Evolutionary conservation across 768 basidiomycete species (phyloP).

Genomic region (Albatrellus ellisii): DNA sequence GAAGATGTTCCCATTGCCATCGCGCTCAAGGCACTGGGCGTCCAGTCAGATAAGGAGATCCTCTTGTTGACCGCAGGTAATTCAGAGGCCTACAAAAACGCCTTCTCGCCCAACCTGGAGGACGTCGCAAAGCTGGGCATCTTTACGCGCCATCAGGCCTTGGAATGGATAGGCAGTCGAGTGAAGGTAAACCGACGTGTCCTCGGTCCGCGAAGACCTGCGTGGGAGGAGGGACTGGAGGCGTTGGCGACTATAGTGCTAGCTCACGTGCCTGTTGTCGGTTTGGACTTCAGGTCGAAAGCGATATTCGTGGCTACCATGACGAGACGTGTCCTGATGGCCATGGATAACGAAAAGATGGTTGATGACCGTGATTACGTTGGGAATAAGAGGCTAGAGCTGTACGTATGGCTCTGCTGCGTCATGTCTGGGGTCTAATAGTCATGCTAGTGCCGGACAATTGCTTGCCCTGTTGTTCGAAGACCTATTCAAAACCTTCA

Average conservation of each 20-base stretch:
- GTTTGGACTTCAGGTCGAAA: slow-evolving; percentile 84
- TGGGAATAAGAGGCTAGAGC: slow-evolving; percentile 94
- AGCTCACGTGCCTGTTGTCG: slow-evolving; percentile 87
- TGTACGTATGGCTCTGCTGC: slow-evolving; percentile 40
- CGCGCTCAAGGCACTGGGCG: slow-evolving; percentile 91
- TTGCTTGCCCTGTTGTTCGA: slow-evolving; percentile 92
- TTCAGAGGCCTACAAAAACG: slow-evolving; percentile 73
- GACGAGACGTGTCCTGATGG: slow-evolving; percentile 92
- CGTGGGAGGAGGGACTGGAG: slow-evolving; percentile 92
- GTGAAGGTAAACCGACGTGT: slow-evolving; percentile 80
- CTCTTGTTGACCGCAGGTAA: slow-evolving; percentile 87
- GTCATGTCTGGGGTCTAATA: neutral
- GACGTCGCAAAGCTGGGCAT: slow-evolving; percentile 87
- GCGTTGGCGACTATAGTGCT: slow-evolving; percentile 96
- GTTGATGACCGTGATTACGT: slow-evolving; percentile 99
- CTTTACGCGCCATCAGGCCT: slow-evolving; percentile 85
- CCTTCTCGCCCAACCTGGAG: slow-evolving; percentile 87
- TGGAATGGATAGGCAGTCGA: slow-evolving; percentile 89
- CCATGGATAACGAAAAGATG: slow-evolving; percentile 92
- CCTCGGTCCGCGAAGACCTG: slow-evolving; percentile 70
- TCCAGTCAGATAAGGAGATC: slow-evolving; percentile 97
- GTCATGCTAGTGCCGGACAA: slow-evolving; percentile 69
- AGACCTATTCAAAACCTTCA: slow-evolving; percentile 98
- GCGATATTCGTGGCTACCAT: slow-evolving; percentile 97
- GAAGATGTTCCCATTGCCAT: slow-evolving; percentile 96